A percentile compares a stretch with the other conserved stretches of the same genome.
These are phyloP conservation scores for Solanum sitiens DNA, from an alignment of 257 asterid genomes.

Conservation along the genomic window DNA sequence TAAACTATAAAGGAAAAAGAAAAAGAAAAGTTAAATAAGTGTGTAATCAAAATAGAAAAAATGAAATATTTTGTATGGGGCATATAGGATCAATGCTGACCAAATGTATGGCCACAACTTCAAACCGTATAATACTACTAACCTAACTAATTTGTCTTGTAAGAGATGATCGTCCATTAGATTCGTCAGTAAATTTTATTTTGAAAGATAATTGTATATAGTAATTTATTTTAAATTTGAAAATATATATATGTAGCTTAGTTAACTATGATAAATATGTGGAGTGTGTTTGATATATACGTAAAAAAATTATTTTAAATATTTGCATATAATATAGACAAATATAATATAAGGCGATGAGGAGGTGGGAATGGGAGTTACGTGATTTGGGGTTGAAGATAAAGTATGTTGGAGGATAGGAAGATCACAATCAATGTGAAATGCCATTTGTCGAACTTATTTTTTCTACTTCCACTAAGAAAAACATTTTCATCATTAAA, in stretches of 20 bases:
- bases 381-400: background rate
- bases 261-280: background rate
- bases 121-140: background rate
- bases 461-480: background rate
- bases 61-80: background rate
- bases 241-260: background rate
- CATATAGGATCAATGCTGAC: background rate
- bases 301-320: no score
- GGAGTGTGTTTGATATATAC: background rate
- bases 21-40: background rate
- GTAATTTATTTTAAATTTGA: background rate
- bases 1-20: background rate
- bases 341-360: background rate
- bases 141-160: background rate
- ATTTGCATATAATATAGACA: no score
- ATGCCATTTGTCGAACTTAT: no score
- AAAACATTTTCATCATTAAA: background rate
- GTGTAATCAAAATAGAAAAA: background rate
- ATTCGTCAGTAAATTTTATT: background rate
- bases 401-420: background rate
- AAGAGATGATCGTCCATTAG: rapidly evolving
- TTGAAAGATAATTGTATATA: rapidly evolving
- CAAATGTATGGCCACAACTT: background rate
- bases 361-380: no score
- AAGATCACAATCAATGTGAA: no score